Conservation (phyloP, 352 stramenopile species). For the Phytophthora foliorum region DNA sequence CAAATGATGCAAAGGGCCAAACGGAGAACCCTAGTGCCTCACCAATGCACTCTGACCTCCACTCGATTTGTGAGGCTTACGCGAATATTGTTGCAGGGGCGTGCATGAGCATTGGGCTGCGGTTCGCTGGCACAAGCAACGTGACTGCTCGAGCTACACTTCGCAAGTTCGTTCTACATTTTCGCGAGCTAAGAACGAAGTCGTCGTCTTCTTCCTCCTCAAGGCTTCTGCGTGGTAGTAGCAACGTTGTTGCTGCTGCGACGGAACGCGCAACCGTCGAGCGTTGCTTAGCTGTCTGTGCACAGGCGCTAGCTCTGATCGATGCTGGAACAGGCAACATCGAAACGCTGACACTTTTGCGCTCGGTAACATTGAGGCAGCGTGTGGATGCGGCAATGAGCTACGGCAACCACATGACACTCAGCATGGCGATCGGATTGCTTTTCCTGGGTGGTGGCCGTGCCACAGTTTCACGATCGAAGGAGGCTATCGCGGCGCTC, state of each 20-base stretch:
- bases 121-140: conserved; percentile 93
- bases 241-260: conserved; percentile 62
- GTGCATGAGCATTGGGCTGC: conserved; percentile 96
- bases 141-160: conserved; percentile 64
- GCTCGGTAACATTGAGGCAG: conserved; percentile 84
- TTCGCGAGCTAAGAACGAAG: conserved; percentile 74
- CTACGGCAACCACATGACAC: conserved; percentile 97
- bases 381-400: conserved; percentile 86
- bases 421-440: conserved; percentile 95
- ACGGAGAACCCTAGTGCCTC: conserved; percentile 19
- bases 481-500: conserved; percentile 94
- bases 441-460: conserved; percentile 97
- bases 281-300: conserved; percentile 93
- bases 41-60: conserved; percentile 71
- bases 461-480: conserved; percentile 90
- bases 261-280: conserved; percentile 93
- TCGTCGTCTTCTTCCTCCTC: conserved; percentile 43
- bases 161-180: conserved; percentile 75
- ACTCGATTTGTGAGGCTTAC: conserved; percentile 95
- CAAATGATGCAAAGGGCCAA: conserved; percentile 5
- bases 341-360: conserved; percentile 93
- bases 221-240: conserved; percentile 37
- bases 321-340: conserved; percentile 97
- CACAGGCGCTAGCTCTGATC: conserved; percentile 95
- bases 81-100: conserved; percentile 95